phyloP scores from a whole-genome alignment of 345 rosid genomes.

The Eucalyptus regnans region DNA sequence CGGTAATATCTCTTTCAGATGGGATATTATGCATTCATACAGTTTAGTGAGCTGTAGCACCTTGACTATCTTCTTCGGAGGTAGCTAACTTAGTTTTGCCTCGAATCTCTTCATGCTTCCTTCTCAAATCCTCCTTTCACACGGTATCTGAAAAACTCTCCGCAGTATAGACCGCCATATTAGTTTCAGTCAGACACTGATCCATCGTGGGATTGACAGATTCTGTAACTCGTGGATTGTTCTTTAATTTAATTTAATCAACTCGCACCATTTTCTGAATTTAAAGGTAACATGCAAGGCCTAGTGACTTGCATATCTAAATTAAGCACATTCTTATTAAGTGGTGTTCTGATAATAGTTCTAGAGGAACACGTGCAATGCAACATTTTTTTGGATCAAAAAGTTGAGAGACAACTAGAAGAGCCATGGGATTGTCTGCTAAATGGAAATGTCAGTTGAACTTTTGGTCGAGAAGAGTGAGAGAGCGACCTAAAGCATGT shows the following conservation, averaged over 20 bases:
- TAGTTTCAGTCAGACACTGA: background rate
- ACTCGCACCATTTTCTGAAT: background rate
- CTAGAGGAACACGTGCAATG: background rate
- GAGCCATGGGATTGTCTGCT: background rate
- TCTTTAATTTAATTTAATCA: background rate
- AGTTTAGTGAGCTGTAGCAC: background rate
- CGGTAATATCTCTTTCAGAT: background rate
- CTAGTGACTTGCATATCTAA: background rate
- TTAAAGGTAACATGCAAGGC: background rate
- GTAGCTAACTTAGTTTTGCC: background rate
- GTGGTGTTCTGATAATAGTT: background rate
- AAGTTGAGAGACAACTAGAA: background rate
- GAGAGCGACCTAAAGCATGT: background rate
- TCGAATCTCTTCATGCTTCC: background rate
- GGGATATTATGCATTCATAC: background rate
- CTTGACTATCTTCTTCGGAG: background rate
- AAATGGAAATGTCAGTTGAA: background rate
- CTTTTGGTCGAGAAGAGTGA: background rate
- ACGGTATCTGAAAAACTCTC: background rate
- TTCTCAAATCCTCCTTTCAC: background rate
- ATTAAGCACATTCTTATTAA: background rate
- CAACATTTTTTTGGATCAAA: background rate
- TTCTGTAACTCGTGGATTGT: background rate
- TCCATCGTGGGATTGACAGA: background rate
- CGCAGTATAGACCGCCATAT: background rate